Evolutionary conservation across 23 red algal genomes (phyloP).

Genomic region (Gracilaria domingensis): DNA sequence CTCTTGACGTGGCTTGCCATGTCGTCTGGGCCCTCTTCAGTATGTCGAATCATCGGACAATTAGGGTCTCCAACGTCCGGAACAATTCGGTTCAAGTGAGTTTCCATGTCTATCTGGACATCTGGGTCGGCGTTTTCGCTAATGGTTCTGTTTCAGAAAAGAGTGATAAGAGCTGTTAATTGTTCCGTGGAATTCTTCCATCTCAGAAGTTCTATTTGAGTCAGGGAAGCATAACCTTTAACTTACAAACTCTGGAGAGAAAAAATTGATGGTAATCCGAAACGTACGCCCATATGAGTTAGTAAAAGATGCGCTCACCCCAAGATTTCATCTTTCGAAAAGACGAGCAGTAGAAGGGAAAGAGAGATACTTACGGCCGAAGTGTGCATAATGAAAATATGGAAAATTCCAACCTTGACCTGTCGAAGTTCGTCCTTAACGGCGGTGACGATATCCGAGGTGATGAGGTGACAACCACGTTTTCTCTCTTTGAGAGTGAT

Average conservation of each 20-base stretch:
- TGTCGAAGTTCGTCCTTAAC: constrained; percentile 24
- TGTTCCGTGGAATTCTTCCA: neutral
- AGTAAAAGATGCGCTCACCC: neutral
- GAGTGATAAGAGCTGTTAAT: neutral
- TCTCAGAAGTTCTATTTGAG: neutral
- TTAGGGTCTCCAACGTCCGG: constrained; percentile 67
- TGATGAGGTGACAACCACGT: constrained; percentile 75
- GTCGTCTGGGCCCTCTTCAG: constrained; percentile 77
- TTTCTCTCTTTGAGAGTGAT: constrained; percentile 35
- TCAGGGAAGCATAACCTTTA: neutral
- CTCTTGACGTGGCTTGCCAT: constrained; percentile 82
- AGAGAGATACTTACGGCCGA: constrained; percentile 45
- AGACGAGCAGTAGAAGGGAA: neutral
- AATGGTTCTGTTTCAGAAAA: constrained; percentile 42
- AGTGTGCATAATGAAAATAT: constrained; percentile 78
- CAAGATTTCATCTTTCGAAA: neutral
- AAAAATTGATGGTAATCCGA: neutral
- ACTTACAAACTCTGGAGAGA: constrained; percentile 56
- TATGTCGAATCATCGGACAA: constrained; percentile 62
- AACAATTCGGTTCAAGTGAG: constrained; percentile 64
- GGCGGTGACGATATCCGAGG: constrained; percentile 44
- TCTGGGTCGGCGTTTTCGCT: constrained; percentile 84
- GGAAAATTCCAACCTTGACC: constrained; percentile 62
- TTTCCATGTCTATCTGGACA: constrained; percentile 74
- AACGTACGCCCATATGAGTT: neutral